Conservation (phyloP, 805 yeast species). For the Isabelozyma rhagii region DNA sequence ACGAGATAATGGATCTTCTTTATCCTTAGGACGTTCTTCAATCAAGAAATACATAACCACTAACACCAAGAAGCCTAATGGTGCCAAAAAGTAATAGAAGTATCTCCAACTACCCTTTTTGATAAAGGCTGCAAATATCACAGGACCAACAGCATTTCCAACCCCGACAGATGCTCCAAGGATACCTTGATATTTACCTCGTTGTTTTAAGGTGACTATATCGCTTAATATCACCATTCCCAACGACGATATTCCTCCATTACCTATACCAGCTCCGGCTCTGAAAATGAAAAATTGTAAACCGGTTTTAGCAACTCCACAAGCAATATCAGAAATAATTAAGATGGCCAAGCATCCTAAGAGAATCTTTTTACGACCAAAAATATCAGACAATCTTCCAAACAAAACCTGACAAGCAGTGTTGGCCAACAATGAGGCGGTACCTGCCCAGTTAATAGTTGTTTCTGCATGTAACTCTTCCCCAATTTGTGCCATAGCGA, state of each 20-base stretch:
- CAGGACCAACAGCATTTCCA: slow-evolving; percentile 56
- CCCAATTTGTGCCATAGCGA: slow-evolving; percentile 49
- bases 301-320: slow-evolving; percentile 50
- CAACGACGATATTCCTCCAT: slow-evolving; percentile 50
- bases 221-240: slow-evolving; percentile 55
- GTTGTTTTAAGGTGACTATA: slow-evolving; percentile 47
- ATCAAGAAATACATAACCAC: slow-evolving; percentile 31
- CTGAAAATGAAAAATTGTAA: slow-evolving; percentile 50
- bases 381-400: slow-evolving; percentile 55
- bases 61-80: slow-evolving; percentile 33
- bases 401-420: slow-evolving; percentile 50
- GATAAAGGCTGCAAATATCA: slow-evolving; percentile 51
- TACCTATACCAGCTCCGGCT: slow-evolving; percentile 55
- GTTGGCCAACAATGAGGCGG: slow-evolving; percentile 49
- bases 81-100: slow-evolving; percentile 48
- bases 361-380: slow-evolving; percentile 48
- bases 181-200: slow-evolving; percentile 59
- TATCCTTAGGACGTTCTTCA: slow-evolving; percentile 25
- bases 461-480: slow-evolving; percentile 42
- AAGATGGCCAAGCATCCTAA: slow-evolving; percentile 37
- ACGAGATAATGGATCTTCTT: slow-evolving; percentile 22
- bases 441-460: slow-evolving; percentile 59
- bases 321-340: slow-evolving; percentile 44
- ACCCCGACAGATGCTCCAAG: slow-evolving; percentile 49
- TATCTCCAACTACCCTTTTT: slow-evolving; percentile 49